These are phyloP conservation scores for Chaetomiaceae sp. DNA, from an alignment of 2,329 filamentous ascomycete species.

Conservation along the genomic window DNA sequence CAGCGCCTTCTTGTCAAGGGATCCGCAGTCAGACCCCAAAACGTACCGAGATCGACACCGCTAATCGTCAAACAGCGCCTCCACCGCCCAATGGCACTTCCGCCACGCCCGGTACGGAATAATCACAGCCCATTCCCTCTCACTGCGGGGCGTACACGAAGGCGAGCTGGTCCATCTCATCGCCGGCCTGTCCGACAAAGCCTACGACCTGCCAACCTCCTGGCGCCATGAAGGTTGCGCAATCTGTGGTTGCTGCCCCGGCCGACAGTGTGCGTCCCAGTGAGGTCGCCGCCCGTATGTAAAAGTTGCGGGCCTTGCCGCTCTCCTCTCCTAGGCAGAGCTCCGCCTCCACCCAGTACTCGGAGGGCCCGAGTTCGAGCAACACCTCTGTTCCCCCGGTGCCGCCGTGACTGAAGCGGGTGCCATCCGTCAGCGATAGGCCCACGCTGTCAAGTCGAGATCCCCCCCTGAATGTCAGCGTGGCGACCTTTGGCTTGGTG, in stretches of 20 bases:
- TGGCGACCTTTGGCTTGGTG: slow-evolving; percentile 33
- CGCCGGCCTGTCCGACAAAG: slow-evolving; percentile 47
- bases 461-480: slow-evolving; percentile 44
- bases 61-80: slow-evolving; percentile 1
- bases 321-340: slow-evolving; percentile 49
- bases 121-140: background rate
- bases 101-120: background rate
- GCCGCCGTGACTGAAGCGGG: slow-evolving; percentile 49
- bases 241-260: slow-evolving; percentile 45
- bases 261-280: slow-evolving; percentile 41
- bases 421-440: slow-evolving; percentile 46
- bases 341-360: slow-evolving; percentile 46
- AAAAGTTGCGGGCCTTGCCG: slow-evolving; percentile 50
- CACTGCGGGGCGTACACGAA: slow-evolving; percentile 44
- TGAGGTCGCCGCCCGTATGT: slow-evolving; percentile 50
- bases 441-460: slow-evolving; percentile 48
- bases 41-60: background rate
- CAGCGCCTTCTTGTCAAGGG: background rate
- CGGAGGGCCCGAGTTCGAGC: slow-evolving; percentile 42
- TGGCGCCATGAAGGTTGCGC: slow-evolving; percentile 43
- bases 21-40: background rate
- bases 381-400: slow-evolving; percentile 42
- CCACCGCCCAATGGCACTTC: background rate
- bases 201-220: slow-evolving; percentile 50
- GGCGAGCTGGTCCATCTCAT: slow-evolving; percentile 53